Conservation (phyloP, 2,329 filamentous ascomycete genomes). For the Sporothrix protearum region DNA sequence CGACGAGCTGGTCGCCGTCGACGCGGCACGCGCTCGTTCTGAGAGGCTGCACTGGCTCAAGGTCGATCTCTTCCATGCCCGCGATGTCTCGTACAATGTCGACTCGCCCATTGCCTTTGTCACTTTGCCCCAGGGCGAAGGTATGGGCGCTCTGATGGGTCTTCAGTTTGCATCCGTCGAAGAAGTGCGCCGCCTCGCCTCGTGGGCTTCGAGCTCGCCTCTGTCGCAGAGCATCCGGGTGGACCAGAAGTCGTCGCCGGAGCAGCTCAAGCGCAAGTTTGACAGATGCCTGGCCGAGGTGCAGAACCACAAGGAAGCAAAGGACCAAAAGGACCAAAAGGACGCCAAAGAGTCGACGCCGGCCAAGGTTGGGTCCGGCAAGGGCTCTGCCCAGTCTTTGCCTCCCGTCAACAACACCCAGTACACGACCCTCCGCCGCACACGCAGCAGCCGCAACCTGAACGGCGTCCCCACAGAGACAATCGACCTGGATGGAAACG, state of each 20-base stretch:
- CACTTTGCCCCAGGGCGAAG: not conserved
- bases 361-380: not conserved
- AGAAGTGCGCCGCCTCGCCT: conserved; percentile 13
- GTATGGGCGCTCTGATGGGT: not conserved
- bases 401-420: not conserved
- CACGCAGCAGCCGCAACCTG: not conserved
- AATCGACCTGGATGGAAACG: conserved; percentile 12
- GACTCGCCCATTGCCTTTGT: conserved; percentile 12
- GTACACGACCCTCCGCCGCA: not conserved
- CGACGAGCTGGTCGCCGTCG: not conserved
- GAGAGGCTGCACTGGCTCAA: conserved; percentile 16
- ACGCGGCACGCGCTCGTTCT: not conserved
- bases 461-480: not conserved
- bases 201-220: conserved; percentile 3
- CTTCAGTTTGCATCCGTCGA: conserved; percentile 14
- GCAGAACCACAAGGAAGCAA: not conserved
- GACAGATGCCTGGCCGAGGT: conserved; percentile 9
- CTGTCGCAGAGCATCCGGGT: not conserved
- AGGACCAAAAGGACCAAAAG: not conserved
- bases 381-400: not conserved
- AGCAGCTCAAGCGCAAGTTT: conserved; percentile 6
- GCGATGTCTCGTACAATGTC: not conserved
- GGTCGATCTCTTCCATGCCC: not conserved
- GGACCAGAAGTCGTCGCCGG: not conserved
- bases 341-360: not conserved